These are phyloP conservation scores for Paxillus ammoniavirescens DNA, from an alignment of 768 basidiomycete species.

Conservation along the genomic window DNA sequence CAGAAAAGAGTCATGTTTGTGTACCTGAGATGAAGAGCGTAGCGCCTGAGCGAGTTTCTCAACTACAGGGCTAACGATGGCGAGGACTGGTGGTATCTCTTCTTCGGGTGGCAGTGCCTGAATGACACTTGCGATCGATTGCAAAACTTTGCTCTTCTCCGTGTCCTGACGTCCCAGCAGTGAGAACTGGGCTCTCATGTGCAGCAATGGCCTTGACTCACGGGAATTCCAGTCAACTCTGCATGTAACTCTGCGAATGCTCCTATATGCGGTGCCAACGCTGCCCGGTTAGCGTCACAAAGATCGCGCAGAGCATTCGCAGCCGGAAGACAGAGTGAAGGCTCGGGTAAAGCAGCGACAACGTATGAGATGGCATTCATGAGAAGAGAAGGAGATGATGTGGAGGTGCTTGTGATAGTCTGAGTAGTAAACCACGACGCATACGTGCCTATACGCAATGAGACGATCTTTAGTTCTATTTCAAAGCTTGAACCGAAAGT, in stretches of 20 bases:
- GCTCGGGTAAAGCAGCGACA: constrained; percentile 67
- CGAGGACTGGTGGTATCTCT: constrained; percentile 75
- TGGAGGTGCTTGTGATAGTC: constrained; percentile 25
- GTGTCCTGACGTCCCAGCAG: constrained; percentile 51
- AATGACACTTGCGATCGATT: constrained; percentile 91
- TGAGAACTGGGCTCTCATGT: background rate
- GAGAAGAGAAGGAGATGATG: constrained; percentile 44
- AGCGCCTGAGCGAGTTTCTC: constrained; percentile 65
- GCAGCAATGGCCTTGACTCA: constrained; percentile 34
- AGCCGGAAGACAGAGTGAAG: constrained; percentile 62
- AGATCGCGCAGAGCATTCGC: constrained; percentile 82
- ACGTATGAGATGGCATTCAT: constrained; percentile 69
- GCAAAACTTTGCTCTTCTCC: constrained; percentile 87
- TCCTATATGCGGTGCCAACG: constrained; percentile 77
- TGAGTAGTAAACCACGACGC: constrained; percentile 77
- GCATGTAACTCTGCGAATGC: constrained; percentile 86
- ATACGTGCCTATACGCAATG: constrained; percentile 52
- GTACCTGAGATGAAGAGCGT: constrained; percentile 51
- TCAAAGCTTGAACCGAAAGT: background rate
- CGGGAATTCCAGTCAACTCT: constrained; percentile 69
- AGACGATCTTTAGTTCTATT: background rate
- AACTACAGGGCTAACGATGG: constrained; percentile 74
- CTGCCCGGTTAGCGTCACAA: constrained; percentile 87
- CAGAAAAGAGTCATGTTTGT: constrained; percentile 12
- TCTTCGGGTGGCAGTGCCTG: constrained; percentile 82